These are phyloP conservation scores for Butyriboletus loyo DNA, from an alignment of 768 basidiomycete genomes.

Conservation along the genomic window DNA sequence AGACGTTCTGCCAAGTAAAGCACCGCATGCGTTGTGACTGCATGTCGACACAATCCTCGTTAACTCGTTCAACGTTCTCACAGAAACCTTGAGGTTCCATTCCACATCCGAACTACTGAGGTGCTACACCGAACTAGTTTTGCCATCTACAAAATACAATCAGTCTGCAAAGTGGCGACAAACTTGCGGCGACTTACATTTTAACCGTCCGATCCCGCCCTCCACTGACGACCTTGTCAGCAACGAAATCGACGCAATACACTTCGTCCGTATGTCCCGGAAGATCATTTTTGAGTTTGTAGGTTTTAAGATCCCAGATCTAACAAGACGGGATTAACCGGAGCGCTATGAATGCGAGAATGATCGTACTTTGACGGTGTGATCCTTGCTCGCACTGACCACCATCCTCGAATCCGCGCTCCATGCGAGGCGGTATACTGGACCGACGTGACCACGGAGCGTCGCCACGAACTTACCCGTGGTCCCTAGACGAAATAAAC, in stretches of 20 bases:
- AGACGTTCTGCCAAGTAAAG: neutral
- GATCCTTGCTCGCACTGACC: conserved; percentile 94
- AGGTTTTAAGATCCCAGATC: conserved; percentile 97
- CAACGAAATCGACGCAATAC: conserved; percentile 98
- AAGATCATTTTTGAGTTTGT: conserved; percentile 91
- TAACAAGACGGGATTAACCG: neutral
- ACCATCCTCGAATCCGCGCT: conserved; percentile 90
- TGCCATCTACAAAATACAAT: conserved; percentile 26
- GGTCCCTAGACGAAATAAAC: conserved; percentile 35
- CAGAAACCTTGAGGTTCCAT: neutral
- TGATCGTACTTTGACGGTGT: conserved; percentile 80
- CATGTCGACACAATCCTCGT: neutral
- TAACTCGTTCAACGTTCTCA: neutral
- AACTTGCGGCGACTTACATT: conserved; percentile 58
- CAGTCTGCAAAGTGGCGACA: neutral
- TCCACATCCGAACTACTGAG: neutral
- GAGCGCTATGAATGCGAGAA: no score
- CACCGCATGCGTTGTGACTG: neutral
- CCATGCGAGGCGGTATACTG: conserved; percentile 95
- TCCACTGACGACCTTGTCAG: conserved; percentile 98
- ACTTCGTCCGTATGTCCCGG: conserved; percentile 98
- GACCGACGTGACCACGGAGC: conserved; percentile 87
- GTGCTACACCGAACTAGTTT: conserved; percentile 17
- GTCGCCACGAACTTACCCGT: conserved; percentile 88
- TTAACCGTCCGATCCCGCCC: conserved; percentile 89